These are phyloP conservation scores for Tetraselmis chui DNA, from an alignment of 139 green algal genomes.

Conservation along the genomic window DNA sequence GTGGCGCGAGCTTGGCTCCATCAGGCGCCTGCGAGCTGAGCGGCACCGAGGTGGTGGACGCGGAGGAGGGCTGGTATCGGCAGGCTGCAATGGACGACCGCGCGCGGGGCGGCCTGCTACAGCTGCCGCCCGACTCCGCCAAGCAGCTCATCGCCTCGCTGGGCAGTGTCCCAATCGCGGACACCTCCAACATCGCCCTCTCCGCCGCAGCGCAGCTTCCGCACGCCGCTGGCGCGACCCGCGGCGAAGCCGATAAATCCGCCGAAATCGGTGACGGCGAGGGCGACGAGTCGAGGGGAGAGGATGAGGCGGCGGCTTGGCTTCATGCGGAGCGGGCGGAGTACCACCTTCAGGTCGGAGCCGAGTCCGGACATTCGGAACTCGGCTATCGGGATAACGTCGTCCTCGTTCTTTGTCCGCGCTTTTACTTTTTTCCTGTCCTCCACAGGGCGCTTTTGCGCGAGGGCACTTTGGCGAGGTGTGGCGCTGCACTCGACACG, in stretches of 20 bases:
- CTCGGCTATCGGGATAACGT: too few species aligned
- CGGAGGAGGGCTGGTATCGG: too few species aligned
- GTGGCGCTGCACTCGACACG: conserved; percentile 26
- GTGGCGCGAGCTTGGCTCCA: neutral
- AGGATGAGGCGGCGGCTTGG: too few species aligned
- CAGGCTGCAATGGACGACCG: neutral
- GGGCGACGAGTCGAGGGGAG: neutral
- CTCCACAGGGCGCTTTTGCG: conserved; percentile 23
- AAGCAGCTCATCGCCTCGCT: neutral
- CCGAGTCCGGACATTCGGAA: too few species aligned
- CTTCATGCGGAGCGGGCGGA: neutral
- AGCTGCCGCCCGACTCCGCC: neutral
- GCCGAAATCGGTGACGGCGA: neutral
- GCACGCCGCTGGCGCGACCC: too few species aligned
- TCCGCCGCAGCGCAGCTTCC: neutral
- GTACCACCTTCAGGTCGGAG: neutral
- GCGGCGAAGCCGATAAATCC: too few species aligned
- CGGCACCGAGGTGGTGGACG: neutral
- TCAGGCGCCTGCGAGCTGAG: neutral
- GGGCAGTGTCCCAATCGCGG: neutral
- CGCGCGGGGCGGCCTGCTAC: neutral
- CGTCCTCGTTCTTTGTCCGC: too few species aligned
- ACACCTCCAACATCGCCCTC: neutral
- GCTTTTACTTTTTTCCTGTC: neutral
- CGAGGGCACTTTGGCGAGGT: conserved; percentile 60